Evolutionary conservation across 2,329 filamentous ascomycete genomes (phyloP), one percentile per base, ranked within the genome.

Genomic region (Helicocarpus griseus): DNA sequence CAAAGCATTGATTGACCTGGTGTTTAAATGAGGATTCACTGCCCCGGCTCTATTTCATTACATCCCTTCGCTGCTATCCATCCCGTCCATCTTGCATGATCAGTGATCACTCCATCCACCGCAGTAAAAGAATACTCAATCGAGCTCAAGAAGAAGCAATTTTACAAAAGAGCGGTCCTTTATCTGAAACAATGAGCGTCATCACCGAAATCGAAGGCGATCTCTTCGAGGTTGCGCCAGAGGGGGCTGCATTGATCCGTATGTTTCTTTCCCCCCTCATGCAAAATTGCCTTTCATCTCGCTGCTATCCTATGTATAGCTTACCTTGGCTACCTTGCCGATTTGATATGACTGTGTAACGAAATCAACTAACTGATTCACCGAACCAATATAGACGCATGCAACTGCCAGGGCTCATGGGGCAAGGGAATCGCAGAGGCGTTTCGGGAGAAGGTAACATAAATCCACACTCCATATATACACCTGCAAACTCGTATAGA

Each of bases 321-420:
- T n/a, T n/a, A n/a, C n/a, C n/a, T n/a, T n/a, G n/a, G n/a, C n/a
- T n/a, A n/a, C n/a, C n/a, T n/a, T n/a, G n/a, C n/a, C n/a, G n/a
- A n/a, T n/a, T n/a, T n/a, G n/a, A n/a, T n/a, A n/a, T n/a, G n/a
- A n/a, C n/a, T n/a, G n/a, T n/a, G n/a, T n/a, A n/a, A n/a, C n/a
- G n/a, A n/a, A n/a, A n/a, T n/a, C n/a, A n/a, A n/a, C n/a, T n/a
- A n/a, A n/a, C n/a, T n/a, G n/a, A n/a, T n/a, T n/a, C n/a, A n/a
- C n/a, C n/a, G n/a, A n/a, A n/a, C n/a, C n/a, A n/a, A n/a, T n/a
- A 19, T 35, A 49, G 72, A 83, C 61, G 78, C 80, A 11, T 82
- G 79, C 65, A 83, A 83, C 62, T 75, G 73, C 48, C 64, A 73
- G 54, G 80, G 80, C 5, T 60, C 59, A 13, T 83, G 80, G 80